Evolutionary conservation across 2,329 filamentous ascomycete genomes (phyloP).

Genomic region (Pseudophaeomoniella oleicola): DNA sequence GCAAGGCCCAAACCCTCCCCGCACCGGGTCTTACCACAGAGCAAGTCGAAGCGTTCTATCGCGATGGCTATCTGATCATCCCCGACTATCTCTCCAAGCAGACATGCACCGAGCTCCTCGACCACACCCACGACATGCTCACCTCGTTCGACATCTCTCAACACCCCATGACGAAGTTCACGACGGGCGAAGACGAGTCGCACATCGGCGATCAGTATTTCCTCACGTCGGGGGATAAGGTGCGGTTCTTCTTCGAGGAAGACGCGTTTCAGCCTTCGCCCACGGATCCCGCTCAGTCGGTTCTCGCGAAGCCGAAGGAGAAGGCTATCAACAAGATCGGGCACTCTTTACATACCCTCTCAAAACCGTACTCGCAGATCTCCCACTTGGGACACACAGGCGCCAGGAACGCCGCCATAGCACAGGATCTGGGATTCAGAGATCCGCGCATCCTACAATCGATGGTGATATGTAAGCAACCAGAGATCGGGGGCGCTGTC

Average conservation of each 20-base stretch:
- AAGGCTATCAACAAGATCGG: slow-evolving; percentile 83
- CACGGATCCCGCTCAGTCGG: slow-evolving; percentile 35
- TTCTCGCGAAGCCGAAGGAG: slow-evolving; percentile 63
- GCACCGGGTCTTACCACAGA: slow-evolving; percentile 10
- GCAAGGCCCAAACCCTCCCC: not conserved
- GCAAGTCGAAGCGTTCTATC: slow-evolving; percentile 32
- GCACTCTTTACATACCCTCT: slow-evolving; percentile 59
- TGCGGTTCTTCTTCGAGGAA: slow-evolving; percentile 95
- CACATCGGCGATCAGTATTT: slow-evolving; percentile 96
- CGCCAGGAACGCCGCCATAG: slow-evolving; percentile 45
- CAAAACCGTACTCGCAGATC: slow-evolving; percentile 46
- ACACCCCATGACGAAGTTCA: slow-evolving; percentile 90
- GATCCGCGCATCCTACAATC: slow-evolving; percentile 75
- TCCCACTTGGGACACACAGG: slow-evolving; percentile 31
- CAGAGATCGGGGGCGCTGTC: slow-evolving; percentile 84
- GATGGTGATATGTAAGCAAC: slow-evolving; percentile 98
- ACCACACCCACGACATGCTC: slow-evolving; percentile 62
- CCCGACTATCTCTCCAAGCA: slow-evolving; percentile 47
- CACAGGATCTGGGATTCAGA: slow-evolving; percentile 53
- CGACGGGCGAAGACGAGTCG: slow-evolving; percentile 50
- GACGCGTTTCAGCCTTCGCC: slow-evolving; percentile 52
- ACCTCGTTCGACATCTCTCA: slow-evolving; percentile 60
- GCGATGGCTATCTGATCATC: slow-evolving; percentile 79
- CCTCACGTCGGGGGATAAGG: slow-evolving; percentile 72
- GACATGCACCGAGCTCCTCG: slow-evolving; percentile 42